phyloP scores from a whole-genome alignment of 176 grass and related monocot species.

The Typha latifolia region DNA sequence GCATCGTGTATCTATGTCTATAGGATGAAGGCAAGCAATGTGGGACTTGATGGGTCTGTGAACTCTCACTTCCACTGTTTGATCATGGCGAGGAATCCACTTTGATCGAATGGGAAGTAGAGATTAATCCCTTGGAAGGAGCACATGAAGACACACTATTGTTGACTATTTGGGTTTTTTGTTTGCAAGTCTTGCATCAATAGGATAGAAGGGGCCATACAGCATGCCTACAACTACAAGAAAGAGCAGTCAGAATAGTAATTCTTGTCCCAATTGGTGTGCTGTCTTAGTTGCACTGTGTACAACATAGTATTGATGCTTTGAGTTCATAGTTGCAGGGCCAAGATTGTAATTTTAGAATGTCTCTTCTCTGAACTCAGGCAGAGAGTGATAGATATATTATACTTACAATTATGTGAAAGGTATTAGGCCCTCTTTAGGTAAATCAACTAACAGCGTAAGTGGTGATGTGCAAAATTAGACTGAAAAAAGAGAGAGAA shows the following conservation, averaged over 20 bases:
- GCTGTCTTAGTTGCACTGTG: too few species aligned
- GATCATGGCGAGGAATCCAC: neutral
- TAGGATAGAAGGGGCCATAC: neutral
- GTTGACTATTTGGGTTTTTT: slow-evolving; percentile 14
- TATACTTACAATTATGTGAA: too few species aligned
- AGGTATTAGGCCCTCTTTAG: too few species aligned
- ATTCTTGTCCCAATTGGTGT: too few species aligned
- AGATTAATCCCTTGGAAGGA: slow-evolving; percentile 9
- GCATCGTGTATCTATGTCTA: slow-evolving; percentile 5
- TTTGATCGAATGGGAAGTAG: neutral
- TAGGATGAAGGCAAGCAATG: slow-evolving; percentile 3
- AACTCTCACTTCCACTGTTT: slow-evolving; percentile 11
- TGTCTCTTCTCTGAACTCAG: too few species aligned
- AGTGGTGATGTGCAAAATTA: neutral
- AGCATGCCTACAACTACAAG: neutral
- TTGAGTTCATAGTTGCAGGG: too few species aligned
- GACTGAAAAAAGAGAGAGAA: neutral
- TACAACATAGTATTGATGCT: too few species aligned
- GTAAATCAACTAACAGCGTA: too few species aligned
- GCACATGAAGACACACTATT: slow-evolving; percentile 11
- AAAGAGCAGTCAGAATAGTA: too few species aligned
- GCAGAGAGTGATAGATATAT: too few species aligned
- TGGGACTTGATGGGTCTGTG: slow-evolving; percentile 4
- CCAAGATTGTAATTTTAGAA: too few species aligned
- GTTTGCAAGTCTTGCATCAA: slow-evolving; percentile 16